Evolutionary conservation across 345 rosid species (phyloP).

Genomic region (Citrus maxima): DNA sequence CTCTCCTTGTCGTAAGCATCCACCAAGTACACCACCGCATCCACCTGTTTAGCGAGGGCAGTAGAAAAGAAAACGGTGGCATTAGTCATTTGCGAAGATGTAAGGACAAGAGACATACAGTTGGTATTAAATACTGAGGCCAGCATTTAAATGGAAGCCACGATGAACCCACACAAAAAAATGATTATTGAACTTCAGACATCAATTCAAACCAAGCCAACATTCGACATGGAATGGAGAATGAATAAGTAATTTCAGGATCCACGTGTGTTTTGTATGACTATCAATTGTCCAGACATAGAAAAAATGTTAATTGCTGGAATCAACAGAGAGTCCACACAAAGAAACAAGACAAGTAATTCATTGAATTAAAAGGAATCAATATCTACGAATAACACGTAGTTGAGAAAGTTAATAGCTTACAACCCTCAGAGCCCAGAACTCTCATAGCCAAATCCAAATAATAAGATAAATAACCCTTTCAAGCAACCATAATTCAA

Average conservation of each 20-base stretch:
- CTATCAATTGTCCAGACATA: not conserved
- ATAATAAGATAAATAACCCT: not conserved
- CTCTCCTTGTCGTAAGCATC: slow-evolving; percentile 64
- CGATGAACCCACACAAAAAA: not conserved
- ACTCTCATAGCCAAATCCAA: not conserved
- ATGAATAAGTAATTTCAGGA: not conserved
- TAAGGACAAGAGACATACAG: not conserved
- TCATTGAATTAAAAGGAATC: not conserved
- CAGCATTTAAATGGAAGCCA: not conserved
- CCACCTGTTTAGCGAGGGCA: slow-evolving; percentile 30
- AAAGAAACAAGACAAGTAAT: not conserved
- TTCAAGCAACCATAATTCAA: not conserved
- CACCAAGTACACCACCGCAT: slow-evolving; percentile 60
- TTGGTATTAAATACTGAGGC: too few relatives aligned
- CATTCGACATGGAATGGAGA: not conserved
- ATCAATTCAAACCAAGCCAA: not conserved
- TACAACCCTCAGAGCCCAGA: not conserved
- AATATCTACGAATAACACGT: not conserved
- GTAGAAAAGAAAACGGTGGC: not conserved
- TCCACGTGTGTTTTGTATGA: not conserved
- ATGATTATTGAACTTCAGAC: not conserved
- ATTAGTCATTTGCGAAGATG: not conserved
- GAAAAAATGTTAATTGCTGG: not conserved
- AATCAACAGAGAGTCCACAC: not conserved
- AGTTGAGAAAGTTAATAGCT: not conserved